A percentile compares a stretch with the other conserved stretches of the same genome.
Conservation (phyloP, 768 basidiomycete genomes). For the Daedalea quercina region DNA sequence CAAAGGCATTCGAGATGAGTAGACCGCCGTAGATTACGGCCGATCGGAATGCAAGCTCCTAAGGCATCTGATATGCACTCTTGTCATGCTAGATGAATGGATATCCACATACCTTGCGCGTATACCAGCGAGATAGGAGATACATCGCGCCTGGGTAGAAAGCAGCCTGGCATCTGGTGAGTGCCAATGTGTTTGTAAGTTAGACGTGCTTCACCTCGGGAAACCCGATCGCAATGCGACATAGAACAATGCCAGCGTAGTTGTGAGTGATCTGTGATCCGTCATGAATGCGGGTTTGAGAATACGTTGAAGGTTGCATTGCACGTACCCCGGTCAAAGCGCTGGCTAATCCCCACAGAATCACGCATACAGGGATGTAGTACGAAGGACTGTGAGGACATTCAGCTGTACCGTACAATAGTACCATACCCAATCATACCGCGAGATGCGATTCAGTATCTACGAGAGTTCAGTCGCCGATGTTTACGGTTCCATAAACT, state of each 20-base stretch:
- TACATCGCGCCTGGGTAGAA: conserved; percentile 56
- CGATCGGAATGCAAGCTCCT: conserved; percentile 63
- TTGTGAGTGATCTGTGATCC: conserved; percentile 40
- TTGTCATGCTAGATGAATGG: not conserved
- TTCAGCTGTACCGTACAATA: no score
- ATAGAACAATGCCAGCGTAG: conserved; percentile 47
- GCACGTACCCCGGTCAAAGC: conserved; percentile 50
- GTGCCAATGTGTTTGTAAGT: not conserved
- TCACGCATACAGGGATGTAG: conserved; percentile 55
- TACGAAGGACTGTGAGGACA: conserved; percentile 41
- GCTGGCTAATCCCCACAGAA: conserved; percentile 59
- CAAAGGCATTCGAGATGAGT: conserved; percentile 62
- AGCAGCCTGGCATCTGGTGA: conserved; percentile 33
- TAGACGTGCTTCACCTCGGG: conserved; percentile 37
- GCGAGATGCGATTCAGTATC: conserved; percentile 48
- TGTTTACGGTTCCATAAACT: not conserved
- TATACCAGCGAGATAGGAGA: conserved; percentile 32
- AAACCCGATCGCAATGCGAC: conserved; percentile 56
- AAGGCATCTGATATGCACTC: conserved; percentile 13
- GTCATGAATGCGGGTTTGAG: not conserved
- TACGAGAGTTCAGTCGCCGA: conserved; percentile 12
- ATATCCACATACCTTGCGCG: conserved; percentile 20
- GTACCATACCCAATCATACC: conserved; percentile 25
- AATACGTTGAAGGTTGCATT: not conserved
- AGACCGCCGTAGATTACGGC: conserved; percentile 55